Evolutionary conservation across 768 basidiomycete species (phyloP), one percentile per base, ranked within the genome.

Genomic region (Mycena albidolilacea): DNA sequence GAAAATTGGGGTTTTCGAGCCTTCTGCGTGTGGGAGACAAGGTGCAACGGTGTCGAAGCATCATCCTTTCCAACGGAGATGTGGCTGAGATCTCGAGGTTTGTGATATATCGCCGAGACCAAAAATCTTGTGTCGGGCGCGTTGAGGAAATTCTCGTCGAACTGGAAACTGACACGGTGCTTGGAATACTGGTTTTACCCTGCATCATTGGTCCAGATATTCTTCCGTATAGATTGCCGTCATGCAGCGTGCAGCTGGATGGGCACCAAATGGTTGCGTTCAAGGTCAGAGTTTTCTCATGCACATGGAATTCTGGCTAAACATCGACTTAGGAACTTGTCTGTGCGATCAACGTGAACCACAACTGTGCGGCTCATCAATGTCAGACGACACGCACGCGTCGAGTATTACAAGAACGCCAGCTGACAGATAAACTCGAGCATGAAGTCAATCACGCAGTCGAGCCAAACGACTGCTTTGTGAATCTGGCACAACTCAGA

Each of bases 331-430:
- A 59, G 58, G 38, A 39, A 38, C 58, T 59, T 9, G 19, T 59
- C 15, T 64, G 63, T 8, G 48, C 48, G 0, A 48, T 64, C 30
- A 64, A 64, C 50, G 35, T 64, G 3, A 64, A 64, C 30, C 63
- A 64, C 30, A 64, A 64, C 12, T 64, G 63, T 37, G 63, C 63
- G 1, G 63, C 63, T 23, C 63, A 64, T 50, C 46, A 52, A 23
- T 64, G 63, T 19, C 3, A 64, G 37, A 52, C n/a, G 23, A 57
- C 55, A 57, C 55, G 2, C 14, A 57, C 55, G 14, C 55, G 55
- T 17, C 55, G 35, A 57, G 35, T 57, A 35, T 10, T 37, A 5
- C 55, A 57, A 30, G 55, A 57, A 15, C 30, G 55, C 30, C 55
- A 17, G 30, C 30, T 14, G 11, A 57, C 55, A 3, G 35, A 57